Base-by-base conservation (phyloP, 495 filamentous ascomycete species). In the Podospora appendiculata region DNA sequence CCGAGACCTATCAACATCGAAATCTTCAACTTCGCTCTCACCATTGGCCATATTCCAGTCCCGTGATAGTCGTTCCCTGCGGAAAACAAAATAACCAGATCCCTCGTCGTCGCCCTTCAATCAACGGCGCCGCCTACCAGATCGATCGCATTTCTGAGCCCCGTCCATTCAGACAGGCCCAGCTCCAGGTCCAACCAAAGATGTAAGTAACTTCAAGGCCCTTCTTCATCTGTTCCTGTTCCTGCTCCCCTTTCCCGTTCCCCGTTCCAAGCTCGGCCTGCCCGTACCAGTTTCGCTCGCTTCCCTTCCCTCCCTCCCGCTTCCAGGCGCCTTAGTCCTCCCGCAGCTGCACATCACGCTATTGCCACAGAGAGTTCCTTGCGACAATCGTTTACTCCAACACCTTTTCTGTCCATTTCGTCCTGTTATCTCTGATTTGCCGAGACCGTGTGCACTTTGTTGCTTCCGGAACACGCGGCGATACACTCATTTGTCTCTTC, bases 1-100 rank as follows among this genome's bases (percentile, higher is more conserved):
- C 50, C 51, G 61, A 75, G 62, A 58, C 74, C 74, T 77, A 77
- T 77, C 73, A 76, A 40, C 59, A 57, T 61, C 65, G 51, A 53
- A 51, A 71, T 53, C 64, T 41, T 57, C 52, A 45, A 48, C 56
- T 48, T 70, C 62, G 63, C 53, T 47, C 36, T 66, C 63, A 62
- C 53, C 61, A 77, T 77, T 76, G 74, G 74, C 61, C 63, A 51
- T 63, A 48, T 51, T 52, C 50, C 57, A 53, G 67, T 77, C 74
- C 75, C 73, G 73, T 77, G 74, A 77, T 73, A 69, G 55, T 61
- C 54, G 40, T 58, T 54, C 52, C 58, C 74, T 77, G 74, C 74
- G 72, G 74, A 74, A 55, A 52, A 62, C 67, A 61, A 25, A 70
- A 71, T 71, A 59, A 62, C 61, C 59, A 54, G 53, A 61, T 64